These are phyloP conservation scores for Candida ascalaphidarum DNA, from an alignment of 805 yeast genomes.

Conservation along the genomic window DNA sequence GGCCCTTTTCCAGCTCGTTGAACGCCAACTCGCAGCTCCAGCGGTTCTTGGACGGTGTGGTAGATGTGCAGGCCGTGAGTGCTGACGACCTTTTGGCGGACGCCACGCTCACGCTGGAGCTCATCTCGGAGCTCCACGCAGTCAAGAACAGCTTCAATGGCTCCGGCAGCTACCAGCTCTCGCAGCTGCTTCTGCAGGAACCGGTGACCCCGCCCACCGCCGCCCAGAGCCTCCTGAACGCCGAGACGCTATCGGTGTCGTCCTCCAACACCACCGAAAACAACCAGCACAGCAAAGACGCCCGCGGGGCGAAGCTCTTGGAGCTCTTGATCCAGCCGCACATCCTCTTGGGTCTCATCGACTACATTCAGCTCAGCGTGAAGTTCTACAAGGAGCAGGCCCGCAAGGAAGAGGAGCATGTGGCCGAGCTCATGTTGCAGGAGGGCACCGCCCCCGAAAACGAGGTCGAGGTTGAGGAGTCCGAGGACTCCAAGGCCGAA, in stretches of 20 bases:
- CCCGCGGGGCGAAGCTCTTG: slow-evolving; percentile 46
- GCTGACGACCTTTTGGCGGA: slow-evolving; percentile 27
- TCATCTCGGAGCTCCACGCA: slow-evolving; percentile 27
- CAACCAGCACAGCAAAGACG: slow-evolving; percentile 18
- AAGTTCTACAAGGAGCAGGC: slow-evolving; percentile 29
- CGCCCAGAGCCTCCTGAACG: slow-evolving; percentile 2
- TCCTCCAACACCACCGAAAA: slow-evolving; percentile 19
- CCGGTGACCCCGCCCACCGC: slow-evolving; percentile 5
- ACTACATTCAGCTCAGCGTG: slow-evolving; percentile 49
- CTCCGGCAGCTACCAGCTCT: slow-evolving; percentile 12
- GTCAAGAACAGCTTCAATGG: slow-evolving; percentile 27
- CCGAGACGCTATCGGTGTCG: slow-evolving; percentile 19
- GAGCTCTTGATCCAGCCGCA: slow-evolving; percentile 77
- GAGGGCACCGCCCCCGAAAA: slow-evolving; percentile 1
- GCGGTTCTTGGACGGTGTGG: slow-evolving; percentile 29
- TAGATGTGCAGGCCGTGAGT: slow-evolving; percentile 20
- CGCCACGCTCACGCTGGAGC: slow-evolving; percentile 25
- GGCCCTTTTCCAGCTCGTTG: slow-evolving; percentile 35
- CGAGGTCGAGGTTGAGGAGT: not conserved
- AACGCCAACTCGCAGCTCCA: slow-evolving; percentile 30
- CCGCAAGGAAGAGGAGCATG: slow-evolving; percentile 13
- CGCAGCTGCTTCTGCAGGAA: slow-evolving; percentile 21
- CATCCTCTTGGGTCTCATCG: slow-evolving; percentile 58
- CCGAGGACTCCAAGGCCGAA: slow-evolving; percentile 2
- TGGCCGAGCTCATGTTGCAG: slow-evolving; percentile 6